Base-by-base conservation (phyloP, 371 early-diverging fungal species). In the Rhizopus delemar region DNA sequence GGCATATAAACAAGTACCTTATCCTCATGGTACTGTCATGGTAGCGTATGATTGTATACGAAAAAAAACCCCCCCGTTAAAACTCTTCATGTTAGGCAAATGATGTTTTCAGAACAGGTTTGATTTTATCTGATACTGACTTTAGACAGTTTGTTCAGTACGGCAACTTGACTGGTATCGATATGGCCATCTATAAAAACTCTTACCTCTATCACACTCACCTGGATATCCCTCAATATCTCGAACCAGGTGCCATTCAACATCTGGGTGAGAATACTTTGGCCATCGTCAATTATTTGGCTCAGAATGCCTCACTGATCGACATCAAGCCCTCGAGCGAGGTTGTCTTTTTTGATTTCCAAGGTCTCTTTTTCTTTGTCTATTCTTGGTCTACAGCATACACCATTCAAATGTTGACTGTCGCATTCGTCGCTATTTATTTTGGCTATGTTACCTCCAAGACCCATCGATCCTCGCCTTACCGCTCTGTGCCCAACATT, bases 11-110 rank as follows among this genome's bases (percentile, higher is more conserved):
- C 81, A 77, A 15, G 90, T 79, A 2, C 87, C 88, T 48, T 79
- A 85, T 52, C 90, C 90, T 11, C 90, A 90, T 49, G 92, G 88
- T n/a, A 83, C 84, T 3, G 88, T 87, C 1, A 72, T 86, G 92
- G 80, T 79, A 73, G 48, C 7, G 29, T 8, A 29, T 53, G 22
- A 22, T 22, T 22, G 22, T 22, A 22, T 22, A 22, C 2, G 22
- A 22, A 32, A 2, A 33, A 35, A n/a, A 29, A 15, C 6, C 4
- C 9, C 9, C 36, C 31, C 13, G 13, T 13, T 29, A 8, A 32
- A 22, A 36, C 11, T 11, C 28, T 48, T 13, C 7, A 13, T 9
- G n/a, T 28, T 45, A 79, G 80, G 86, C 88, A 31, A 89, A 89
- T 65, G 91, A 91, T 54, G 75, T 91, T 11, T 91, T 89, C 70